Percentiles rank a stretch among this genome's conserved stretches.
These are phyloP conservation scores for Rhododendron griersonianum DNA, from an alignment of 148 eudicot genomes.

Conservation along the genomic window DNA sequence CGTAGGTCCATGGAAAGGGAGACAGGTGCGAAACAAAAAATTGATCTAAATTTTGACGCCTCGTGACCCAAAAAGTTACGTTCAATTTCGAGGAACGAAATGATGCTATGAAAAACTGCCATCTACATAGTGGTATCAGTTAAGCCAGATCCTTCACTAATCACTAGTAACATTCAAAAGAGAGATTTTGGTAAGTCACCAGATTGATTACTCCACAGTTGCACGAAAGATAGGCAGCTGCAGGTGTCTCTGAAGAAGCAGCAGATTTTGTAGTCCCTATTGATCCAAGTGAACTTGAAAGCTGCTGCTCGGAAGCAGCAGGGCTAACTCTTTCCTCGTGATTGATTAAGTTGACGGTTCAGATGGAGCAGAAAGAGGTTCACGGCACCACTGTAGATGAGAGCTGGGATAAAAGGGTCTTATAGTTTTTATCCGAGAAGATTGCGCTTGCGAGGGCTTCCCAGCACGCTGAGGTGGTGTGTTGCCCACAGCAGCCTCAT, in stretches of 20 bases:
- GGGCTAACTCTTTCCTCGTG: background rate
- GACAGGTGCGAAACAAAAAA: background rate
- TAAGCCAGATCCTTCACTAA: background rate
- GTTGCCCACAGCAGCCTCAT: conserved; percentile 1
- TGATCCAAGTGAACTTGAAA: background rate
- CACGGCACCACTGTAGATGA: conserved; percentile 25
- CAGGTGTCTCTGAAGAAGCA: background rate
- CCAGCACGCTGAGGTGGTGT: conserved; percentile 12
- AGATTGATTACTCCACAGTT: background rate
- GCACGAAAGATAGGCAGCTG: background rate
- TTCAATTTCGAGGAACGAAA: background rate
- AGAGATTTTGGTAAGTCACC: background rate
- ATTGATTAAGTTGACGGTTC: conserved; percentile 3
- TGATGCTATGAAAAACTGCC: background rate
- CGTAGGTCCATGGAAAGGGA: background rate
- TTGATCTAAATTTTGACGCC: background rate
- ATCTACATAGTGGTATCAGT: background rate
- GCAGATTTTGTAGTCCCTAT: background rate
- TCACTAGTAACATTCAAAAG: background rate
- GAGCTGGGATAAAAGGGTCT: conserved; percentile 9
- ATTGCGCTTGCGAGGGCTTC: conserved; percentile 4
- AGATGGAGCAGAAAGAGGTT: conserved; percentile 1
- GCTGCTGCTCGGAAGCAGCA: background rate
- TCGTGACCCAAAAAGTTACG: background rate
- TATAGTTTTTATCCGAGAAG: background rate